Percentiles rank a stretch among this genome's conserved stretches.
phyloP scores from a whole-genome alignment of 1,284 basidiomycete species.

The Austropuccinia psidii region DNA sequence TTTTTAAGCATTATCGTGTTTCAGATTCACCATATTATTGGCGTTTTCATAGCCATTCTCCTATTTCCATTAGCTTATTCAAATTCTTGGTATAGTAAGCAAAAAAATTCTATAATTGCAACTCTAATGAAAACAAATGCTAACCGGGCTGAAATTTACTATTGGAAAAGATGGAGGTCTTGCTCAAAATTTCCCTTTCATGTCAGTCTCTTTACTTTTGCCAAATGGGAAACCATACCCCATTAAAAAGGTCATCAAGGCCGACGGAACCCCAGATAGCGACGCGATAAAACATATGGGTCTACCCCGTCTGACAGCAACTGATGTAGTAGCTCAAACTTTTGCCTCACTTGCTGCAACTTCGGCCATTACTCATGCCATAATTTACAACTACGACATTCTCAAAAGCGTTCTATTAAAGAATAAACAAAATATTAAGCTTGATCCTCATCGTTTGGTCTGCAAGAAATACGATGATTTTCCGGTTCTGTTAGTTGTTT shows the following conservation, averaged over 20 bases:
- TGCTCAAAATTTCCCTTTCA: slow-evolving; percentile 33
- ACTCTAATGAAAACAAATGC: background rate
- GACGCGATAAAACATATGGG: slow-evolving; percentile 19
- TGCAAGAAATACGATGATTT: slow-evolving; percentile 20
- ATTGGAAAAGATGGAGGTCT: slow-evolving; percentile 1
- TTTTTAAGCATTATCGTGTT: background rate
- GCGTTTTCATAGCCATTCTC: slow-evolving; percentile 25
- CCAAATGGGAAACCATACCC: slow-evolving; percentile 24
- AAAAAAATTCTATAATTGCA: background rate
- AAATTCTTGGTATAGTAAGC: slow-evolving; percentile 35
- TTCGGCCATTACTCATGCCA: slow-evolving; percentile 14
- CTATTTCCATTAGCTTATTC: slow-evolving; percentile 26
- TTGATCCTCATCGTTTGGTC: slow-evolving; percentile 14
- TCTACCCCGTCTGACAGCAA: slow-evolving; percentile 5
- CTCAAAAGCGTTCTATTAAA: background rate
- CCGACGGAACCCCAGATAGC: slow-evolving; percentile 22
- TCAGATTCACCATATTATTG: slow-evolving; percentile 35
- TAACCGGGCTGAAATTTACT: background rate
- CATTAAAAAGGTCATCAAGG: slow-evolving; percentile 18
- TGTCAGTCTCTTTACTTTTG: slow-evolving; percentile 19
- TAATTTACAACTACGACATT: slow-evolving; percentile 10
- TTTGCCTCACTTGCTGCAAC: slow-evolving; percentile 14
- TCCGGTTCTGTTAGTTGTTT: slow-evolving; percentile 4
- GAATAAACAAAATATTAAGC: background rate
- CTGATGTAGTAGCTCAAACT: slow-evolving; percentile 6